phyloP scores from a whole-genome alignment of 2,329 filamentous ascomycete species.

The Pseudogymnoascus sp. region DNA sequence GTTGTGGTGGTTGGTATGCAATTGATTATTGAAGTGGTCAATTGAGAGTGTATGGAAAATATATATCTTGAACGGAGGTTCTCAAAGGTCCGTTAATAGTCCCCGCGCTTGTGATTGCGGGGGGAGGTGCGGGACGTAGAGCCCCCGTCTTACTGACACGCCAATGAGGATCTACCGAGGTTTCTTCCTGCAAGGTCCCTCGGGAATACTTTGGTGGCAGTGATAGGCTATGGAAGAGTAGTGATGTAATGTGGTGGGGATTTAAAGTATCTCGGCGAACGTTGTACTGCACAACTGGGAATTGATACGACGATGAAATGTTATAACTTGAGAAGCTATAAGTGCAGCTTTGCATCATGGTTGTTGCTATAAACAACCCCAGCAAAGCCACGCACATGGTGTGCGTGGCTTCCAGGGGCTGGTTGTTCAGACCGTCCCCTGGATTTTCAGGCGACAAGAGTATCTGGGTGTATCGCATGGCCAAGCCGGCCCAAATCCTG shows the following conservation, averaged over 20 bases:
- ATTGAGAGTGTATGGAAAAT: not conserved
- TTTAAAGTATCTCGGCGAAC: not conserved
- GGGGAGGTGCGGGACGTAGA: not conserved
- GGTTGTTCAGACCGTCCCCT: not conserved
- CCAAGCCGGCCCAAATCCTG: not conserved
- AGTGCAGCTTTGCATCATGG: no score
- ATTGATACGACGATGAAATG: no score
- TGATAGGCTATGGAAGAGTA: not conserved
- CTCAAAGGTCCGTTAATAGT: not conserved
- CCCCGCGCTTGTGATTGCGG: not conserved
- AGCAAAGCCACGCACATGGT: not conserved
- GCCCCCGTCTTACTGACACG: not conserved
- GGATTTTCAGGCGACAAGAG: not conserved
- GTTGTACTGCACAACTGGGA: not conserved
- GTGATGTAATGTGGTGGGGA: no score
- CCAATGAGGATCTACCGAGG: not conserved
- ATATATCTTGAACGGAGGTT: conserved; percentile 3
- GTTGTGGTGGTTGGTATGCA: not conserved
- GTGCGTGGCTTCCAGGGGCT: not conserved
- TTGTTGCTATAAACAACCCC: no score
- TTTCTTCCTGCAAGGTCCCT: not conserved
- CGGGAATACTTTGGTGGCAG: not conserved
- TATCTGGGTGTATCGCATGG: no score
- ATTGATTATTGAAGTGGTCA: not conserved
- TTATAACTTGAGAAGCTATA: no score